Evolutionary conservation across 768 basidiomycete genomes (phyloP).

Genomic region (Ramaria sp.): DNA sequence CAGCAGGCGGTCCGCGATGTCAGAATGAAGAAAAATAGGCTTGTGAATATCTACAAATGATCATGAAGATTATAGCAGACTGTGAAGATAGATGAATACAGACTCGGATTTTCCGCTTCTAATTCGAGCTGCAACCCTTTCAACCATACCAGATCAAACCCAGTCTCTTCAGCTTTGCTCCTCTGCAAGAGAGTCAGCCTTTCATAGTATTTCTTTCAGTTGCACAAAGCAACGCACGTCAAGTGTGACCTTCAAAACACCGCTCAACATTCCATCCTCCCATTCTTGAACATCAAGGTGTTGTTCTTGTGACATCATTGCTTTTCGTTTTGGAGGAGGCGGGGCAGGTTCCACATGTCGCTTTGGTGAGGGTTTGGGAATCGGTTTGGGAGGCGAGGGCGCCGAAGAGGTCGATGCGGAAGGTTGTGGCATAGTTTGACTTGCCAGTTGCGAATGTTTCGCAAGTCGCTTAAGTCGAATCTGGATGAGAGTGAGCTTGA

Average conservation of each 20-base stretch:
- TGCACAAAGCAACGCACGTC: constrained; percentile 37
- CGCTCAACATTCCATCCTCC: constrained; percentile 61
- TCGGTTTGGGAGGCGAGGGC: constrained; percentile 22
- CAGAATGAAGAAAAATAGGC: constrained; percentile 36
- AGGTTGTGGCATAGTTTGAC: constrained; percentile 20
- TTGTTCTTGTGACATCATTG: constrained; percentile 14
- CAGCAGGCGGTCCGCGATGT: constrained; percentile 66
- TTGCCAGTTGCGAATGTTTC: constrained; percentile 49
- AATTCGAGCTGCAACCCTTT: constrained; percentile 66
- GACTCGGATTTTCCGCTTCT: constrained; percentile 34
- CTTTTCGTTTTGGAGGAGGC: constrained; percentile 41
- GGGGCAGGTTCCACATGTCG: constrained; percentile 20
- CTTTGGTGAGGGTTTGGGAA: constrained; percentile 16
- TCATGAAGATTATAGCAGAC: neutral
- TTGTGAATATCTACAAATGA: constrained; percentile 14
- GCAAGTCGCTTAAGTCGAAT: constrained; percentile 89
- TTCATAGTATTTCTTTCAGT: neutral
- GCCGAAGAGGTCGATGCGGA: constrained; percentile 28
- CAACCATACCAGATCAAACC: constrained; percentile 73
- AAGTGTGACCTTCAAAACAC: constrained; percentile 69
- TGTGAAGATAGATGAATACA: neutral
- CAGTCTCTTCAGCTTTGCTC: constrained; percentile 44
- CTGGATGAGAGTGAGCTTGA: constrained; percentile 27
- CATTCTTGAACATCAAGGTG: constrained; percentile 47
- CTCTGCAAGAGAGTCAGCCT: constrained; percentile 27